Evolutionary conservation across 768 basidiomycete species (phyloP).

Genomic region (Scleroderma bovista): DNA sequence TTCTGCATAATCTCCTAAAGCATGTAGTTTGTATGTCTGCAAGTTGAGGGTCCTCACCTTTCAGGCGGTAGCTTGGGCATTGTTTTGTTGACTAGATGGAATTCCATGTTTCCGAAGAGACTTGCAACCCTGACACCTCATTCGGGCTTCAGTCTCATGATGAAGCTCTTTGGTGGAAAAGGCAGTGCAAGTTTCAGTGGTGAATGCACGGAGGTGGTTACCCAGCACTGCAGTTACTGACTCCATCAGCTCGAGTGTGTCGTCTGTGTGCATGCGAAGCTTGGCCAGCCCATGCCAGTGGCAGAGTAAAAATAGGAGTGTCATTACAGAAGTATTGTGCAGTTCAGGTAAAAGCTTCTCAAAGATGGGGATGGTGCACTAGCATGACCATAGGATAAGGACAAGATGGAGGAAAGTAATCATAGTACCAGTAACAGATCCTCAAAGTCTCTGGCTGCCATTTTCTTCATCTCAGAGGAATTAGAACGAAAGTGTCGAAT

Average conservation of each 20-base stretch:
- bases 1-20: too few relatives aligned
- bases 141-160: slow-evolving; percentile 19
- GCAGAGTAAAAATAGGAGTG: slow-evolving; percentile 13
- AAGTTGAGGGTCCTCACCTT: slow-evolving; percentile 2
- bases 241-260: slow-evolving; percentile 2
- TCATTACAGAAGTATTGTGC: slow-evolving; percentile 8
- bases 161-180: slow-evolving; percentile 28
- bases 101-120: not conserved
- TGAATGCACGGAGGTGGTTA: slow-evolving; percentile 17
- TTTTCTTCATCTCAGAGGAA: slow-evolving; percentile 27
- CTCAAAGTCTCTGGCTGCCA: slow-evolving; percentile 26
- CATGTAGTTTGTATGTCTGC: too few relatives aligned
- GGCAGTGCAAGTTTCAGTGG: slow-evolving; percentile 9
- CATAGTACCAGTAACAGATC: slow-evolving; percentile 32
- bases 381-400: not conserved
- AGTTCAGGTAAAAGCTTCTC: slow-evolving; percentile 21
- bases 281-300: slow-evolving; percentile 22
- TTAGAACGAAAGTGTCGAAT: not conserved
- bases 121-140: slow-evolving; percentile 4
- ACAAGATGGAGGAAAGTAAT: not conserved
- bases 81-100: not conserved
- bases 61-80: not conserved
- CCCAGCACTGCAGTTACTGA: slow-evolving; percentile 10
- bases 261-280: slow-evolving; percentile 17
- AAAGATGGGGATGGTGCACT: slow-evolving; percentile 31